Conservation (phyloP, 1,139 yeast species). For the Diutina mesorugosa region DNA sequence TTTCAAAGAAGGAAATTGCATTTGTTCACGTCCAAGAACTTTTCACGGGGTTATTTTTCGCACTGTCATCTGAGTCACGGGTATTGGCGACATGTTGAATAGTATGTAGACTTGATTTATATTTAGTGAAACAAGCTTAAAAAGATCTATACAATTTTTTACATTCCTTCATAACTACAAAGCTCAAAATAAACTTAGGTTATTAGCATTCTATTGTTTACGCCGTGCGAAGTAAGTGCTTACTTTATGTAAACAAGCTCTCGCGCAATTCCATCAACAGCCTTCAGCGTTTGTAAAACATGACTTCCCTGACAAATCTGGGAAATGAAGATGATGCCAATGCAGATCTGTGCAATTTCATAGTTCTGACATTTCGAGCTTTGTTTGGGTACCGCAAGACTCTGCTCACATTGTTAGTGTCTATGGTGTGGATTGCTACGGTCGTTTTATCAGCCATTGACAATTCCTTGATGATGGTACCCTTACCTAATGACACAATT, state of each 20-base stretch:
- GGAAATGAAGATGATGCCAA: background rate
- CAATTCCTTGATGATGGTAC: conserved; percentile 26
- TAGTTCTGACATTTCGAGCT: conserved; percentile 18
- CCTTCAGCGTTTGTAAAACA: background rate
- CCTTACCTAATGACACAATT: conserved; percentile 13
- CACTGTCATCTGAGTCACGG: background rate
- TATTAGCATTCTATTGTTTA: background rate
- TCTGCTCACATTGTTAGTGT: conserved; percentile 36
- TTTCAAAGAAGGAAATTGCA: conserved; percentile 51
- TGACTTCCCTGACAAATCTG: background rate
- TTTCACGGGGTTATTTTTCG: background rate
- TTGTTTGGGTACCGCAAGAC: conserved; percentile 52
- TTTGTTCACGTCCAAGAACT: background rate
- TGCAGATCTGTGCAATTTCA: conserved; percentile 12
- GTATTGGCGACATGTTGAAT: background rate
- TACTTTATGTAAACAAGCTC: background rate
- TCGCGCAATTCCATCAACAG: background rate
- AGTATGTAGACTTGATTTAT: background rate
- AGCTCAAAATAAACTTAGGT: background rate
- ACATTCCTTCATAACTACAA: no score
- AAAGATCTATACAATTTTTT: no score
- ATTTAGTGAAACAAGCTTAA: no score
- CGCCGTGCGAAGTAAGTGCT: background rate
- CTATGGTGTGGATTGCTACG: conserved; percentile 26
- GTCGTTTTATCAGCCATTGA: conserved; percentile 17